These are phyloP conservation scores for Lotus japonicus DNA, from an alignment of 306 rosid genomes.

Conservation along the genomic window DNA sequence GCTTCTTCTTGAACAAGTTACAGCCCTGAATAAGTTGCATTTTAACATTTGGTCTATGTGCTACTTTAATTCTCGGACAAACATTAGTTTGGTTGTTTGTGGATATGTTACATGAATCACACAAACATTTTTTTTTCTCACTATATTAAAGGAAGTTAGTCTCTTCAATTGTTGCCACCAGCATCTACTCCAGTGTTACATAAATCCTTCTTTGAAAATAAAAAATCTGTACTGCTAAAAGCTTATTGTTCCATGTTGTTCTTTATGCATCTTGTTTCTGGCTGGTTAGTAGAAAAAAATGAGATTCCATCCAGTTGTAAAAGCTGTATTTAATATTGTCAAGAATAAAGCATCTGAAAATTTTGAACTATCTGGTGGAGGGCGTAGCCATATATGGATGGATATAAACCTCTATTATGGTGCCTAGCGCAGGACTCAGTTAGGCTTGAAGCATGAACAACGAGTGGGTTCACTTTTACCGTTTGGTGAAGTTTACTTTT, in stretches of 20 bases:
- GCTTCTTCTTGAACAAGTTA: not conserved
- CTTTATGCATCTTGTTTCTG: not conserved
- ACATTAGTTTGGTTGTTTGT: not conserved
- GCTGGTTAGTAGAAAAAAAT: not conserved
- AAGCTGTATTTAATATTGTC: not conserved
- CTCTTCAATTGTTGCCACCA: not conserved
- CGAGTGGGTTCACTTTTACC: not conserved
- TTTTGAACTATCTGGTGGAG: too few species aligned
- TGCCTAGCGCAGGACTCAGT: too few species aligned
- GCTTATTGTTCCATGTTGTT: not conserved
- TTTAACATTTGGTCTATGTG: slow-evolving; percentile 5
- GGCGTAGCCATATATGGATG: too few species aligned
- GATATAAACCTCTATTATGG: too few species aligned
- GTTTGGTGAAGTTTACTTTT: not conserved
- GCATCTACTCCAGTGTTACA: too few species aligned
- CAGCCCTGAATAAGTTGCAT: not conserved
- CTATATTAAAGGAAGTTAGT: not conserved
- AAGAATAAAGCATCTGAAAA: not conserved
- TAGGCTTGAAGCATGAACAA: too few species aligned
- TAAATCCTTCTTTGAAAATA: too few species aligned
- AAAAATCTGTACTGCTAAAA: too few species aligned
- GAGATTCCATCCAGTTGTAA: not conserved
- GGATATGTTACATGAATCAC: not conserved
- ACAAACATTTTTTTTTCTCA: not conserved
- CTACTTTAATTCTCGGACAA: not conserved